These are phyloP conservation scores for Suillus paluster DNA, from an alignment of 768 basidiomycete genomes.

Conservation along the genomic window DNA sequence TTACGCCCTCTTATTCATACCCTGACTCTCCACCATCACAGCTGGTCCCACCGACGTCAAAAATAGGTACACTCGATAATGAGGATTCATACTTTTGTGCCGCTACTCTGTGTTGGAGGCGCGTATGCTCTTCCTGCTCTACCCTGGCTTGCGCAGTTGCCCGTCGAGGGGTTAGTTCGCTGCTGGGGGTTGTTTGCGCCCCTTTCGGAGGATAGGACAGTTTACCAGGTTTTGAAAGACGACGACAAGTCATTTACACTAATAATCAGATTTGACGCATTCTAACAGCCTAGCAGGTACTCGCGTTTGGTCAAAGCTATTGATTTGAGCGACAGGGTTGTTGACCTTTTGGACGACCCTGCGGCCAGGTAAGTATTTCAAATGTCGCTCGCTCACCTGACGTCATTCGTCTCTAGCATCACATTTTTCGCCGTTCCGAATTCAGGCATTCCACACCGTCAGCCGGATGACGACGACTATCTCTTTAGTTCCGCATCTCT, in stretches of 20 bases:
- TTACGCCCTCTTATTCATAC: background rate
- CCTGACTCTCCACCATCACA: slow-evolving; percentile 3
- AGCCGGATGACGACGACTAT: slow-evolving; percentile 10
- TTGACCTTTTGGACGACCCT: slow-evolving; percentile 44
- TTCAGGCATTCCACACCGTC: slow-evolving; percentile 41
- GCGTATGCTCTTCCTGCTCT: slow-evolving; percentile 24
- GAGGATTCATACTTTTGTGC: slow-evolving; percentile 16
- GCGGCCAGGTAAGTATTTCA: slow-evolving; percentile 34
- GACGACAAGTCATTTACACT: slow-evolving; percentile 12
- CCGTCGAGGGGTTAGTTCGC: slow-evolving; percentile 14
- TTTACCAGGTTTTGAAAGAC: slow-evolving; percentile 33
- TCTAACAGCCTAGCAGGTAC: slow-evolving; percentile 32
- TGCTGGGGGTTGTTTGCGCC: slow-evolving; percentile 9
- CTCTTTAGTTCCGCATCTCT: slow-evolving; percentile 1
- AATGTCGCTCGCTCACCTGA: background rate
- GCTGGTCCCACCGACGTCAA: background rate
- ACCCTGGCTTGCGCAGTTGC: slow-evolving; percentile 29
- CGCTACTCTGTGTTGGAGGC: slow-evolving; percentile 18
- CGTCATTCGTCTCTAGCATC: slow-evolving; percentile 35
- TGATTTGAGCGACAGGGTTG: slow-evolving; percentile 43
- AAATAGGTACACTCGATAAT: slow-evolving; percentile 11
- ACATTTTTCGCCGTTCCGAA: slow-evolving; percentile 60
- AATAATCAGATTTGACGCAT: background rate
- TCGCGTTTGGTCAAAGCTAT: slow-evolving; percentile 45
- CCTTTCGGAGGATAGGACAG: slow-evolving; percentile 22